A percentile compares a stretch with the other conserved stretches of the same genome.
phyloP scores from a whole-genome alignment of 202 grass and related monocot genomes.

The Cymbopogon flexuosus region DNA sequence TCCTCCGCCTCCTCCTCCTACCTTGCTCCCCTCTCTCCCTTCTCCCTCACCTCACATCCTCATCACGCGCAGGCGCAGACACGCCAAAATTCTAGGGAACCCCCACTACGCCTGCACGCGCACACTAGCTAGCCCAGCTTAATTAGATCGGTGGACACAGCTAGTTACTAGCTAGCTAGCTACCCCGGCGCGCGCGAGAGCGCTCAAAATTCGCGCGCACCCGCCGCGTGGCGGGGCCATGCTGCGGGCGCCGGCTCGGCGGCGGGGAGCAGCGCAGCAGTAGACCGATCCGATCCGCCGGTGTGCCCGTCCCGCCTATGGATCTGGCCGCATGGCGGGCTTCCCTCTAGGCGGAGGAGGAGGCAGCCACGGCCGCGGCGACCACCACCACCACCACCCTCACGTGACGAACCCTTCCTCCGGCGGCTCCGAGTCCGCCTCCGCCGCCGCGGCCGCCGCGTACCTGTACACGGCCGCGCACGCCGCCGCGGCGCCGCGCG shows the following conservation, averaged over 20 bases:
- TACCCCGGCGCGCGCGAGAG: background rate
- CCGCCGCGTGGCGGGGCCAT: background rate
- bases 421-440: slow-evolving; percentile 10
- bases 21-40: too few species aligned
- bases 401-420: slow-evolving; percentile 27
- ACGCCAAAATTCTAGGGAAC: slow-evolving; percentile 41
- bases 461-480: slow-evolving; percentile 37
- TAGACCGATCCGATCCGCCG: background rate
- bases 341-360: slow-evolving; percentile 70
- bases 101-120: slow-evolving; percentile 18
- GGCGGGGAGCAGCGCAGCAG: background rate
- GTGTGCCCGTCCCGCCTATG: slow-evolving; percentile 25
- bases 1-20: background rate
- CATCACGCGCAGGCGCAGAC: slow-evolving; percentile 22
- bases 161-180: background rate
- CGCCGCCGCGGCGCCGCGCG: slow-evolving; percentile 10
- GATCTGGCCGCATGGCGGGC: slow-evolving; percentile 68
- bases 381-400: slow-evolving; percentile 22
- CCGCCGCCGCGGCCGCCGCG: slow-evolving; percentile 14
- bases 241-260: background rate
- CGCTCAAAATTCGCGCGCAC: background rate
- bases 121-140: background rate
- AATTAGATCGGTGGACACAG: slow-evolving; percentile 5
- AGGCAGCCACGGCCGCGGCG: slow-evolving; percentile 2
- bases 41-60: background rate